Percentiles rank a stretch among this genome's conserved stretches.
Evolutionary conservation across 345 rosid genomes (phyloP).

Genomic region (Cardamine occulta): DNA sequence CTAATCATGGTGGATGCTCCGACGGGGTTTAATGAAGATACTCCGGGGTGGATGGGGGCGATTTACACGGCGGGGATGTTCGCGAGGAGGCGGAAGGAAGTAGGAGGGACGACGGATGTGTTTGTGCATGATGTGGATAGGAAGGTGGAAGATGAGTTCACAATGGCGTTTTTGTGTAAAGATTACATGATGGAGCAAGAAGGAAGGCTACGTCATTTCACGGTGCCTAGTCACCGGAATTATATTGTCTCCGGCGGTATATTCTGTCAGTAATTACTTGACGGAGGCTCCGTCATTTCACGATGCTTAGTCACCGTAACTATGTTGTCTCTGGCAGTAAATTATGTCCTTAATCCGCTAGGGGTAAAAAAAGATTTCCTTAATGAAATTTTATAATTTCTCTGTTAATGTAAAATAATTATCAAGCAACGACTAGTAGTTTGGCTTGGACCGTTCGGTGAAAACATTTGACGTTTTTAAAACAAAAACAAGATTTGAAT

Average conservation of each 20-base stretch:
- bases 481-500: not conserved
- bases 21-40: constrained; percentile 73
- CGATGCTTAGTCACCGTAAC: constrained; percentile 66
- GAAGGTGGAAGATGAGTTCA: constrained; percentile 76
- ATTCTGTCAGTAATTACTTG: constrained; percentile 49
- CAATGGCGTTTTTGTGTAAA: constrained; percentile 66
- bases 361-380: not conserved
- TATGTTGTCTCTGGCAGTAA: not conserved
- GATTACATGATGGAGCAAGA: constrained; percentile 73
- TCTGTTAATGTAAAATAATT: not conserved
- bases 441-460: constrained; percentile 17
- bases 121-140: constrained; percentile 91
- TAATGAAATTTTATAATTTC: not conserved
- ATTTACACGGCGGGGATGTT: constrained; percentile 85
- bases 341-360: constrained; percentile 4
- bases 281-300: constrained; percentile 73
- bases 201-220: constrained; percentile 77
- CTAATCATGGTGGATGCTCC: constrained; percentile 97
- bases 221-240: constrained; percentile 68
- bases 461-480: constrained; percentile 3
- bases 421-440: not conserved
- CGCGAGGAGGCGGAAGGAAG: constrained; percentile 60
- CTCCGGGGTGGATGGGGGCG: constrained; percentile 92
- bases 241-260: constrained; percentile 3
- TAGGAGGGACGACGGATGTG: constrained; percentile 70